Evolutionary conservation across 148 eudicot species (phyloP).

Genomic region (Chenopodium quinoa): DNA sequence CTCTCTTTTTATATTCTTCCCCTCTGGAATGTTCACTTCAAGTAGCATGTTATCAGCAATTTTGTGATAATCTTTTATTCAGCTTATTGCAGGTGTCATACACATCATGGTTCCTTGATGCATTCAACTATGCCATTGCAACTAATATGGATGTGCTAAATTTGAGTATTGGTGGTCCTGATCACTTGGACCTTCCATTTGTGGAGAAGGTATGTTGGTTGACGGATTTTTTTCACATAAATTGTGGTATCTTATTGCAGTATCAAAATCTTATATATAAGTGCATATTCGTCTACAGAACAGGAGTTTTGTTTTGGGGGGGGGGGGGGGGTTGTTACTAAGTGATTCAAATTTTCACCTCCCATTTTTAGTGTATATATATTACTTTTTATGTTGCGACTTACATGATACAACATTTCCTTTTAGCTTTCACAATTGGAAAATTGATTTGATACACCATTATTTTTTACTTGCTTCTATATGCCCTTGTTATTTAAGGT

Average conservation of each 20-base stretch:
- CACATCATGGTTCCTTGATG: conserved; percentile 99
- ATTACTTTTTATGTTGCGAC: neutral
- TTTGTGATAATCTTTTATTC: conserved; percentile 83
- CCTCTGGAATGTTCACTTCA: conserved; percentile 12
- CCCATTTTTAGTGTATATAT: too few species aligned
- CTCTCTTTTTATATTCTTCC: neutral
- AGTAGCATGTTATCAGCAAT: conserved; percentile 30
- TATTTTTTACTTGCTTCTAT: neutral
- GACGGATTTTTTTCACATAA: conserved; percentile 12
- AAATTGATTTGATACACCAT: neutral
- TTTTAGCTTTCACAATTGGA: neutral
- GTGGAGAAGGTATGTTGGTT: conserved; percentile 78
- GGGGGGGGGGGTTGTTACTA: neutral
- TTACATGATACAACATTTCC: neutral
- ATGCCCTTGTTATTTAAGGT: neutral
- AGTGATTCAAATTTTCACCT: neutral
- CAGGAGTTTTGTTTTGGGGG: too few species aligned
- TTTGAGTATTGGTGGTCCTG: conserved; percentile 98
- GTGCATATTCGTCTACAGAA: conserved; percentile 7
- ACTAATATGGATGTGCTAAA: conserved; percentile 96
- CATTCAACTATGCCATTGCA: conserved; percentile 98
- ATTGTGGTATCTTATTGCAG: conserved; percentile 4
- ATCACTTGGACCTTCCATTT: conserved; percentile 95
- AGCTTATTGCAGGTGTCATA: conserved; percentile 99
- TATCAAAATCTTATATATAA: neutral